Percentiles rank a stretch among this genome's conserved stretches.
These are phyloP conservation scores for Silene noctiflora DNA, from an alignment of 179 eudicot genomes.

Conservation along the genomic window DNA sequence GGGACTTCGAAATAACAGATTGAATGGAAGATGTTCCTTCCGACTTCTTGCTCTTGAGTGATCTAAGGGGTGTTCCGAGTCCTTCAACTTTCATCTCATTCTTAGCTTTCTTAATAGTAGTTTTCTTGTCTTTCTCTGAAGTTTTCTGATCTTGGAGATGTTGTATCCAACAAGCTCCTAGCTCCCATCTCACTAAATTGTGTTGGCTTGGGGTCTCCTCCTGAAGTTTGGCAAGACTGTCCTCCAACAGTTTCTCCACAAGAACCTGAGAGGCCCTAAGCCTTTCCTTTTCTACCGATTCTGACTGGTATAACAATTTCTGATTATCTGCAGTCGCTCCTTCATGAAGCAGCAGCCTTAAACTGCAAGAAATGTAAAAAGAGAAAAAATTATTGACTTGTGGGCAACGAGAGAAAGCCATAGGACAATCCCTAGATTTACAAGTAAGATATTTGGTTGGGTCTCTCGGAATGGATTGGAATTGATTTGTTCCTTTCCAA, in stretches of 20 bases:
- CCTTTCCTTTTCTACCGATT: slow-evolving; percentile 43
- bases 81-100: slow-evolving; percentile 94
- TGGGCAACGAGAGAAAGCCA: no score
- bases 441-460: no score
- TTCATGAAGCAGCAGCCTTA: slow-evolving; percentile 84
- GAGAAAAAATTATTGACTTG: background rate
- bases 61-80: slow-evolving; percentile 84
- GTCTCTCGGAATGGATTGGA: no score
- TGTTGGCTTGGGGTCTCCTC: slow-evolving; percentile 59
- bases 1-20: slow-evolving; percentile 39
- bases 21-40: slow-evolving; percentile 40
- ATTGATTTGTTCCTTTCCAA: no score
- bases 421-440: no score
- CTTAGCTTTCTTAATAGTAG: slow-evolving; percentile 58
- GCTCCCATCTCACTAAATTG: slow-evolving; percentile 82
- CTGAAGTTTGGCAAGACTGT: slow-evolving; percentile 70
- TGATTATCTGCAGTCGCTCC: slow-evolving; percentile 45
- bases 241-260: slow-evolving; percentile 65
- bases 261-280: slow-evolving; percentile 45
- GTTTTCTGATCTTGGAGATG: slow-evolving; percentile 93
- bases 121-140: slow-evolving; percentile 79
- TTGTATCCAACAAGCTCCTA: slow-evolving; percentile 99
- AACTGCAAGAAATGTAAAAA: slow-evolving; percentile 44
- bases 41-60: slow-evolving; percentile 75
- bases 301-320: slow-evolving; percentile 32